These are phyloP conservation scores for Torulaspora gathmanii DNA, from an alignment of 805 yeast species.

Conservation along the genomic window DNA sequence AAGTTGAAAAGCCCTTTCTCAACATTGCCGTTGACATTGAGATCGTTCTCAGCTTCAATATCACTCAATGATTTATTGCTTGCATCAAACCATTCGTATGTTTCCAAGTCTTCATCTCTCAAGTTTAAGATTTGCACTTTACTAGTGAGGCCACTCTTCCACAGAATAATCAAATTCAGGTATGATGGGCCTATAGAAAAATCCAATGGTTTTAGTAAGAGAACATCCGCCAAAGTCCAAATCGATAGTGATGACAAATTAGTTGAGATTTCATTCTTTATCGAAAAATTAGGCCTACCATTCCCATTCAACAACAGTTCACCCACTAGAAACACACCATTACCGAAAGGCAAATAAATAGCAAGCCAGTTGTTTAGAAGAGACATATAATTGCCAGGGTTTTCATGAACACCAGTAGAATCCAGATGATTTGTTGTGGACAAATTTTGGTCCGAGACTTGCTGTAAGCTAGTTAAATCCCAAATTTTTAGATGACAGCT, in stretches of 20 bases:
- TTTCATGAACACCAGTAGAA: slow-evolving; percentile 19
- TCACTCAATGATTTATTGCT: slow-evolving; percentile 30
- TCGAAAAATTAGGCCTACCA: slow-evolving; percentile 14
- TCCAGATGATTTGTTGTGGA: slow-evolving; percentile 16
- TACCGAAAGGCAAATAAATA: slow-evolving; percentile 41
- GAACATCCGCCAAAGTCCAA: slow-evolving; percentile 34
- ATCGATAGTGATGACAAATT: slow-evolving; percentile 30
- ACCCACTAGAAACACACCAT: slow-evolving; percentile 43
- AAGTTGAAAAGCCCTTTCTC: slow-evolving; percentile 43
- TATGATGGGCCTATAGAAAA: slow-evolving; percentile 18
- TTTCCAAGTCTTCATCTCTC: slow-evolving; percentile 23
- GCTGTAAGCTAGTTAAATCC: slow-evolving; percentile 22
- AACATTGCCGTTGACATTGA: slow-evolving; percentile 45
- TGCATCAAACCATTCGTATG: slow-evolving; percentile 29
- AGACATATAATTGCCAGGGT: slow-evolving; percentile 37
- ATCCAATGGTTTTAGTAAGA: slow-evolving; percentile 23
- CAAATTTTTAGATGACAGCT: slow-evolving; percentile 30
- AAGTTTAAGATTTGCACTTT: slow-evolving; percentile 39
- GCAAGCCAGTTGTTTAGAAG: slow-evolving; percentile 33
- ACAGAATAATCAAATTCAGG: slow-evolving; percentile 42
- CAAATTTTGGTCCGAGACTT: slow-evolving; percentile 22
- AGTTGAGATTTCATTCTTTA: slow-evolving; percentile 19
- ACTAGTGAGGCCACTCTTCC: slow-evolving; percentile 62
- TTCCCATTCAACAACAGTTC: slow-evolving; percentile 19
- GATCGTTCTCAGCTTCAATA: slow-evolving; percentile 39